Percentiles rank a stretch among this genome's conserved stretches.
phyloP scores from a whole-genome alignment of 225 moss, liverwort and hornwort species.

The Polytrichum commune region DNA sequence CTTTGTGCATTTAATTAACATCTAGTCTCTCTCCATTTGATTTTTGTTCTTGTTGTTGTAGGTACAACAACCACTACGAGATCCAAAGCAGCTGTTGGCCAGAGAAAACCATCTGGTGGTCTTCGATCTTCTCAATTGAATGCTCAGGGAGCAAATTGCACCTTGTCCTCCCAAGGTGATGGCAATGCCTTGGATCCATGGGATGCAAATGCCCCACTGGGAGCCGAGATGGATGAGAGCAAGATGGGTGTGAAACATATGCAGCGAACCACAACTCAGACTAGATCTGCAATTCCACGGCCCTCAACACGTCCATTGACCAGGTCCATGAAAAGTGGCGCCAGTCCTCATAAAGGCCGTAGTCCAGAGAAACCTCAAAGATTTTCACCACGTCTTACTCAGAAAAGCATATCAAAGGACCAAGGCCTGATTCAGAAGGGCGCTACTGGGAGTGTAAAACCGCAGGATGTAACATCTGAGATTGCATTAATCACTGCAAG shows the following conservation, averaged over 20 bases:
- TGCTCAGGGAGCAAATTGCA: slow-evolving; percentile 21
- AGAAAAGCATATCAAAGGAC: background rate
- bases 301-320: slow-evolving; percentile 30
- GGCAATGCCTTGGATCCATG: slow-evolving; percentile 72
- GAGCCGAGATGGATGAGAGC: slow-evolving; percentile 31
- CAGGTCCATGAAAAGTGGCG: slow-evolving; percentile 29
- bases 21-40: background rate
- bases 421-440: background rate
- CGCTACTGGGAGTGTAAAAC: slow-evolving; percentile 13
- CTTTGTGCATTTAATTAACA: too few relatives aligned
- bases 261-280: slow-evolving; percentile 36
- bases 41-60: slow-evolving; percentile 9
- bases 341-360: slow-evolving; percentile 13
- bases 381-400: slow-evolving; percentile 4
- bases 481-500: slow-evolving; percentile 17
- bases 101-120: slow-evolving; percentile 11
- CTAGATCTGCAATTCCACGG: slow-evolving; percentile 24
- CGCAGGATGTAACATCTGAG: slow-evolving; percentile 14
- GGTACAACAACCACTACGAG: slow-evolving; percentile 29
- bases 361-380: slow-evolving; percentile 14
- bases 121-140: slow-evolving; percentile 34
- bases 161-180: slow-evolving; percentile 59
- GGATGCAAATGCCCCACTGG: slow-evolving; percentile 83
- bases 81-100: slow-evolving; percentile 31
- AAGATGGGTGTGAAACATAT: slow-evolving; percentile 26